phyloP scores from a whole-genome alignment of 1,139 yeast genomes.

The Yamadazyma triangularis region DNA sequence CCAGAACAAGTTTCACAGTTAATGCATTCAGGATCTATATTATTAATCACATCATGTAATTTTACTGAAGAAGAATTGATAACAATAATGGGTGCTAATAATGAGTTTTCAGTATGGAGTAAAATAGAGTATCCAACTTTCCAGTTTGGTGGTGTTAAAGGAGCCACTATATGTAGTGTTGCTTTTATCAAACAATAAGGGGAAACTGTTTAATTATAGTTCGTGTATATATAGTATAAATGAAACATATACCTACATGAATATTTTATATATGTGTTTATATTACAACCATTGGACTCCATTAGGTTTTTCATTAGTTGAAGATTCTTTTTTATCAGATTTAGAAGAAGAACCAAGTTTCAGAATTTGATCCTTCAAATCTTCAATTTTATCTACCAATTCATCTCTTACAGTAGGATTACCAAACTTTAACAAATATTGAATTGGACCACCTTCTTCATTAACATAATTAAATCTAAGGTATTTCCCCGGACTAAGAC shows the following conservation, averaged over 20 bases:
- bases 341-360: neutral
- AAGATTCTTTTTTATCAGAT: neutral
- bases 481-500: conserved; percentile 74
- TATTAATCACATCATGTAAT: conserved; percentile 91
- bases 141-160: conserved; percentile 83
- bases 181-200: conserved; percentile 52
- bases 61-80: conserved; percentile 78
- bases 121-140: conserved; percentile 72
- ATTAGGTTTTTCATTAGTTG: conserved; percentile 1
- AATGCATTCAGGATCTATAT: conserved; percentile 52
- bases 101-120: conserved; percentile 50
- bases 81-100: conserved; percentile 43
- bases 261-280: neutral
- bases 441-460: conserved; percentile 64
- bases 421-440: conserved; percentile 74
- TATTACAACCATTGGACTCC: conserved; percentile 1
- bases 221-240: conserved; percentile 2
- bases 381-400: conserved; percentile 49
- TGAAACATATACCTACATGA: neutral
- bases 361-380: conserved; percentile 20
- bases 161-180: conserved; percentile 82
- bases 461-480: conserved; percentile 54
- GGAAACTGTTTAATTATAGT: too few species aligned
- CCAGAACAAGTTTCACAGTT: conserved; percentile 55
- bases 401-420: conserved; percentile 57